phyloP scores from a whole-genome alignment of 805 yeast species.

The Lipomyces japonicus region DNA sequence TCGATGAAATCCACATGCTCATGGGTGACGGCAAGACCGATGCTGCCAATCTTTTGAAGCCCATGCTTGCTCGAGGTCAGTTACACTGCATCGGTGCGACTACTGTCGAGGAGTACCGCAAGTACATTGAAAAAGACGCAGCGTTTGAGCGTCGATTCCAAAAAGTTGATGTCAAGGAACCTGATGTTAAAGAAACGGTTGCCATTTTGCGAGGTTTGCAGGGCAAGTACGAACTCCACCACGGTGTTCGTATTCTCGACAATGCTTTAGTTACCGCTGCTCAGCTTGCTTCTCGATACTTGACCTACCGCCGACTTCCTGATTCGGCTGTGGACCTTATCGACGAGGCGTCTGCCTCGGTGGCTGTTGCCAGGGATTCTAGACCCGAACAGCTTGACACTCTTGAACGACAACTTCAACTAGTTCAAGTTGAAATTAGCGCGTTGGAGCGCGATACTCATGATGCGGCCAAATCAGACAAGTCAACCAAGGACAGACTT shows the following conservation, averaged over 20 bases:
- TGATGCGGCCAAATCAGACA: constrained; percentile 61
- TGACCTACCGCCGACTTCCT: constrained; percentile 92
- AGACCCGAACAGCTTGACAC: constrained; percentile 95
- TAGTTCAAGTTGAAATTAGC: constrained; percentile 90
- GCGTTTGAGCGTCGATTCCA: constrained; percentile 99
- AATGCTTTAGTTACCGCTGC: constrained; percentile 93
- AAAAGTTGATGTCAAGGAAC: constrained; percentile 92
- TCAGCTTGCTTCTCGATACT: constrained; percentile 86
- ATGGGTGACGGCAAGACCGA: constrained; percentile 99
- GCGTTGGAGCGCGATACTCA: constrained; percentile 89
- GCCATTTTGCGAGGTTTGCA: constrained; percentile 96
- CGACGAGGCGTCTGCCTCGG: constrained; percentile 95
- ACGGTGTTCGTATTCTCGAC: constrained; percentile 93
- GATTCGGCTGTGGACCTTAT: constrained; percentile 95
- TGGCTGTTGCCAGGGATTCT: constrained; percentile 97
- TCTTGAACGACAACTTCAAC: constrained; percentile 85
- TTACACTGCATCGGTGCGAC: constrained; percentile 99
- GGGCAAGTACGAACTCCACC: constrained; percentile 92
- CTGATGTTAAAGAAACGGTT: constrained; percentile 86
- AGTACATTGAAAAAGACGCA: constrained; percentile 91
- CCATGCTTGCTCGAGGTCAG: constrained; percentile 94
- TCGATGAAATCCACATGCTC: constrained; percentile 97
- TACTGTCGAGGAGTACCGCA: constrained; percentile 89
- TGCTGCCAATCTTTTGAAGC: constrained; percentile 94
- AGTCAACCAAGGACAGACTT: constrained; percentile 80